Evolutionary conservation across 106 monocot species (phyloP).

Genomic region (Posidonia australis): DNA sequence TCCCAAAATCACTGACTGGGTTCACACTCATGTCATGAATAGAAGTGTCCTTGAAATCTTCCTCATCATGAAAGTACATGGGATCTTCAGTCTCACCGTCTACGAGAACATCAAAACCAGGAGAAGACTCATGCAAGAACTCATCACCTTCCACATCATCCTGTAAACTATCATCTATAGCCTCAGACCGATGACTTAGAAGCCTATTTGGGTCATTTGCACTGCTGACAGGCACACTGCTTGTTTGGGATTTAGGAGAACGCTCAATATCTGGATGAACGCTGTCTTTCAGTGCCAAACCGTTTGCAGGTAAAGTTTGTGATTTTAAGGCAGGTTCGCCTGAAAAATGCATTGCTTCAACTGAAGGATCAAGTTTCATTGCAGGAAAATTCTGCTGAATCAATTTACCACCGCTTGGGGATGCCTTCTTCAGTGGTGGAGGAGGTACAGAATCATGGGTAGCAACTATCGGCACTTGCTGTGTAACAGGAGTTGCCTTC

Average conservation of each 20-base stretch:
- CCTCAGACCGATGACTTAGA: constrained; percentile 10
- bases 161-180: constrained; percentile 22
- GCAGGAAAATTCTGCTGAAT: constrained; percentile 16
- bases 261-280: constrained; percentile 20
- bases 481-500: background rate
- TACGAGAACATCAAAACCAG: constrained; percentile 62
- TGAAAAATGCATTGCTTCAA: background rate
- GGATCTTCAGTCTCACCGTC: background rate
- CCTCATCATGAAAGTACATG: constrained; percentile 31
- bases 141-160: constrained; percentile 48
- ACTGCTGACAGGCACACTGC: constrained; percentile 8
- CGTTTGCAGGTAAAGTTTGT: constrained; percentile 9
- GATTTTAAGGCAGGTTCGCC: constrained; percentile 5
- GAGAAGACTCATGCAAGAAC: constrained; percentile 51
- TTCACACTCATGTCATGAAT: constrained; percentile 1
- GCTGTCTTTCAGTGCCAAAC: constrained; percentile 6
- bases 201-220: constrained; percentile 8
- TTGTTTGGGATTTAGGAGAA: constrained; percentile 10
- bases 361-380: background rate
- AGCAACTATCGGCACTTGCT: background rate
- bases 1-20: constrained; percentile 12
- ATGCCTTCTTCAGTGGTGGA: constrained; percentile 1
- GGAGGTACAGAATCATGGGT: background rate
- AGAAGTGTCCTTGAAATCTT: constrained; percentile 17
- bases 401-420: constrained; percentile 12